Percentiles rank a stretch among this genome's conserved stretches.
phyloP scores from a whole-genome alignment of 2,329 filamentous ascomycete genomes.

The Botrytis sinoallii region DNA sequence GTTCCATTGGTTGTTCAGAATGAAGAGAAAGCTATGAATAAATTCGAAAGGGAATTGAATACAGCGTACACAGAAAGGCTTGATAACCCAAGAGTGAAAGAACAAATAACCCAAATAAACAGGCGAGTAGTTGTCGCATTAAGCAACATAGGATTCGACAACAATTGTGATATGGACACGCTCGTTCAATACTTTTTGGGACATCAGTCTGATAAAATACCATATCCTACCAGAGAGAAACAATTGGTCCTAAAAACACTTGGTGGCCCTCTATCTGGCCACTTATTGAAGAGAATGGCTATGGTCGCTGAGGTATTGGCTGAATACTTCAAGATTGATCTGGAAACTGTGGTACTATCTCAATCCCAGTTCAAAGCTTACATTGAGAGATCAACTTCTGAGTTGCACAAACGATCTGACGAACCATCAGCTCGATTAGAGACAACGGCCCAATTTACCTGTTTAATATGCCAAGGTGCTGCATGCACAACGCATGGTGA shows the following conservation, averaged over 20 bases:
- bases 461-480: slow-evolving; percentile 34
- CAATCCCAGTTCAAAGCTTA: slow-evolving; percentile 29
- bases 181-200: slow-evolving; percentile 29
- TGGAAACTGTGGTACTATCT: slow-evolving; percentile 29
- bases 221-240: slow-evolving; percentile 19
- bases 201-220: slow-evolving; percentile 6
- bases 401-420: not conserved
- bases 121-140: slow-evolving; percentile 27
- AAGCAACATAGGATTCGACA: slow-evolving; percentile 22
- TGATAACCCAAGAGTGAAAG: slow-evolving; percentile 23
- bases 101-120: slow-evolving; percentile 23
- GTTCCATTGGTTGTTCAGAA: slow-evolving; percentile 28
- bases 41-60: slow-evolving; percentile 28
- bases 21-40: slow-evolving; percentile 16
- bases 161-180: slow-evolving; percentile 15
- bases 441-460: slow-evolving; percentile 31
- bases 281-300: slow-evolving; percentile 5
- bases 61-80: slow-evolving; percentile 22
- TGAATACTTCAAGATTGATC: slow-evolving; percentile 22
- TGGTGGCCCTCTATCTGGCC: slow-evolving; percentile 15
- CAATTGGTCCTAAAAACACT: slow-evolving; percentile 22
- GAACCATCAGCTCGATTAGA: slow-evolving; percentile 20
- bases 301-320: slow-evolving; percentile 25
- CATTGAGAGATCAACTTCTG: slow-evolving; percentile 20
- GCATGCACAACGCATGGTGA: slow-evolving; percentile 37